Percentiles rank a stretch among this genome's conserved stretches.
These are phyloP conservation scores for Rhizoctonia solani DNA, from an alignment of 1,284 basidiomycete genomes.

Conservation along the genomic window DNA sequence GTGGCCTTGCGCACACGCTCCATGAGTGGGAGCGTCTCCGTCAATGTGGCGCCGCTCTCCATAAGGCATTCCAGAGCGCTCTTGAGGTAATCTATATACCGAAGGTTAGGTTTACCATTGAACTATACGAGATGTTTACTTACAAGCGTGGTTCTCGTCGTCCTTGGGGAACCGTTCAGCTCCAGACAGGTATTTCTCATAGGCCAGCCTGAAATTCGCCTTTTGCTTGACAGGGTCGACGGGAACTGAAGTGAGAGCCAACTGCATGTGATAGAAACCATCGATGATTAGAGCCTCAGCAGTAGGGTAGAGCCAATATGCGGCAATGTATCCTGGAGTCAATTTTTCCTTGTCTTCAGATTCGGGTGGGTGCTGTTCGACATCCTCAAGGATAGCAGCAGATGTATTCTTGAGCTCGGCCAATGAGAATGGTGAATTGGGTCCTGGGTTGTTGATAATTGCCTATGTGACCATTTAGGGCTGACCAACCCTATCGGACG, in stretches of 20 bases:
- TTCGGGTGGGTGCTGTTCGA: constrained; percentile 28
- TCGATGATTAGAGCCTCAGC: constrained; percentile 20
- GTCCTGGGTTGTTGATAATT: constrained; percentile 18
- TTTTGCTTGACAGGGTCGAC: constrained; percentile 23
- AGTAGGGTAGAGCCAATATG: constrained; percentile 24
- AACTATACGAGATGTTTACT: neutral
- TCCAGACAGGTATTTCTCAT: constrained; percentile 22
- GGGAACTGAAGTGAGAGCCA: constrained; percentile 13
- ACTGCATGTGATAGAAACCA: constrained; percentile 29
- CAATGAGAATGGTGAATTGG: constrained; percentile 21
- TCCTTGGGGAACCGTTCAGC: constrained; percentile 32
- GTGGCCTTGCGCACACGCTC: constrained; percentile 12
- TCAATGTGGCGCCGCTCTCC: constrained; percentile 32
- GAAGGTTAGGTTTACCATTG: neutral
- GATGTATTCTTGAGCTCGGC: constrained; percentile 28
- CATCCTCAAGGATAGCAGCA: constrained; percentile 18
- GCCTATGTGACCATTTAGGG: neutral
- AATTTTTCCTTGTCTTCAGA: neutral
- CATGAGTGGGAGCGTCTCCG: constrained; percentile 31
- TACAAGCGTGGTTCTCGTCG: constrained; percentile 27
- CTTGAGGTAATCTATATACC: constrained; percentile 27
- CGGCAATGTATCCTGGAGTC: constrained; percentile 25
- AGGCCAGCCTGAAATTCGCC: constrained; percentile 20
- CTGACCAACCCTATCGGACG: neutral
- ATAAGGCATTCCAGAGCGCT: constrained; percentile 33